Evolutionary conservation across 371 early-diverging fungal genomes (phyloP).

Genomic region (Mucor circinelloides): DNA sequence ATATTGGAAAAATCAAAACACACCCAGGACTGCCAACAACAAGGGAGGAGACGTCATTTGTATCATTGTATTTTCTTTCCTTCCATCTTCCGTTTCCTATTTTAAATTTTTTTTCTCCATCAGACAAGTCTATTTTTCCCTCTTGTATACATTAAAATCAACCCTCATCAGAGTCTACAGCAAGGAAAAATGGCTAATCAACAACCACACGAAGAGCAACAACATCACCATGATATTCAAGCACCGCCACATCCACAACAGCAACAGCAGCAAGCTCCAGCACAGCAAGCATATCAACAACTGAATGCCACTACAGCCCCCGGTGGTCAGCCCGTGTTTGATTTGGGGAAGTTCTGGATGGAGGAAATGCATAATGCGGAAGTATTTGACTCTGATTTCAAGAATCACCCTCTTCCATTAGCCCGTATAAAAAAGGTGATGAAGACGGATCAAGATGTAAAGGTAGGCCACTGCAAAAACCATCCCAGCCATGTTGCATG

Average conservation of each 20-base stretch:
- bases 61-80: neutral
- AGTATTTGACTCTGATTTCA: conserved; percentile 74
- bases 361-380: conserved; percentile 44
- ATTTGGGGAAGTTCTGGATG: conserved; percentile 49
- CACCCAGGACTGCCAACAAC: neutral
- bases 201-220: conserved; percentile 7
- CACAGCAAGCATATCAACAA: conserved; percentile 2
- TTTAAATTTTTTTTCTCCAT: neutral
- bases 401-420: conserved; percentile 92
- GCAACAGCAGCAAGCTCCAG: conserved; percentile 1
- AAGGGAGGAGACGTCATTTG: neutral
- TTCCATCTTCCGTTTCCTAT: neutral
- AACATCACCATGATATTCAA: conserved; percentile 4
- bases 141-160: neutral
- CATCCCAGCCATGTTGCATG: neutral
- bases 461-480: conserved; percentile 47
- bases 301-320: conserved; percentile 8
- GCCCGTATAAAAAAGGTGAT: conserved; percentile 99
- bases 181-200: neutral
- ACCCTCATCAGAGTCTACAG: neutral
- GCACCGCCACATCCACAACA: neutral
- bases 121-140: neutral
- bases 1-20: neutral
- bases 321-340: conserved; percentile 48
- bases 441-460: conserved; percentile 99